phyloP scores from a whole-genome alignment of 495 filamentous ascomycete species.

The Amphirosellinia nigrospora region DNA sequence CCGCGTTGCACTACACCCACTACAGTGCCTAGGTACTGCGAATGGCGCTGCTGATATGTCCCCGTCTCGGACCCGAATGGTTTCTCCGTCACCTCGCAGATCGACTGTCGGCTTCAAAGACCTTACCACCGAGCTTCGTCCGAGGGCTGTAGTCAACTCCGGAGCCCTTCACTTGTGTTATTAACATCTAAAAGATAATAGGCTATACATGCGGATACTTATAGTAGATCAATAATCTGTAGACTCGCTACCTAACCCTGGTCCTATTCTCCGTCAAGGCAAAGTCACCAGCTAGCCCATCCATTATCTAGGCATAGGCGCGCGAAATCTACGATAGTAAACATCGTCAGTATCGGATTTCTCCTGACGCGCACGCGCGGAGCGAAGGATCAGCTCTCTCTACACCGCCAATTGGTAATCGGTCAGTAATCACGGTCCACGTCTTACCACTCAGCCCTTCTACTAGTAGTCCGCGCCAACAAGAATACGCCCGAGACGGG shows the following conservation, averaged over 20 bases:
- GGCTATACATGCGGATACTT: background rate
- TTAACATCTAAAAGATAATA: background rate
- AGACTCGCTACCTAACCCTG: background rate
- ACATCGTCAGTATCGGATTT: too few species aligned
- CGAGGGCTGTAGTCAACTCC: background rate
- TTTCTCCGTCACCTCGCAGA: slow-evolving; percentile 25
- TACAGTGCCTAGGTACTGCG: too few species aligned
- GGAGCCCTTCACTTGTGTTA: background rate
- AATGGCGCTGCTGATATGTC: too few species aligned
- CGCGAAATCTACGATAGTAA: background rate
- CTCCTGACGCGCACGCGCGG: too few species aligned
- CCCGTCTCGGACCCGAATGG: slow-evolving; percentile 26
- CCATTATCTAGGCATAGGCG: background rate
- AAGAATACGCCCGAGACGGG: background rate
- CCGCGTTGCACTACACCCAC: background rate
- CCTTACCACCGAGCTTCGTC: slow-evolving; percentile 38
- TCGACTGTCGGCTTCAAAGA: slow-evolving; percentile 28
- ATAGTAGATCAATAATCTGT: background rate
- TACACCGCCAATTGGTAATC: slow-evolving; percentile 10
- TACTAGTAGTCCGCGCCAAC: background rate
- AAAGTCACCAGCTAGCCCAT: too few species aligned
- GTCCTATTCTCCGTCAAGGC: too few species aligned
- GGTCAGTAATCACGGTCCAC: slow-evolving; percentile 17
- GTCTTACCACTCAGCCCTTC: background rate
- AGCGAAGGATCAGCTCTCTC: too few species aligned